phyloP scores from a whole-genome alignment of 2,329 filamentous ascomycete species.

The Verticillium alfalfae region DNA sequence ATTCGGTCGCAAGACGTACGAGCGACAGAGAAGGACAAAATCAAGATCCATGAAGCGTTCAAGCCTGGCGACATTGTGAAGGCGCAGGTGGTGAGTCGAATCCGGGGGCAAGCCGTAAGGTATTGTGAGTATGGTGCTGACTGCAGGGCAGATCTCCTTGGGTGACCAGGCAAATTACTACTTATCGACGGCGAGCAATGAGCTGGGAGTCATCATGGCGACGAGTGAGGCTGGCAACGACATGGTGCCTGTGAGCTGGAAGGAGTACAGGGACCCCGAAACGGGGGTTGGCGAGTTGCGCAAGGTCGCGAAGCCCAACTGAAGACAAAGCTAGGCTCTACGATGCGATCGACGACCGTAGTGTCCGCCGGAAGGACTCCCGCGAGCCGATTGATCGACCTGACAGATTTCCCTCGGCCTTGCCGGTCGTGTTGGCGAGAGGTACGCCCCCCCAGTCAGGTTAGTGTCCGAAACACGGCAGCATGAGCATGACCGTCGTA shows the following conservation, averaged over 20 bases:
- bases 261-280: slow-evolving; percentile 81
- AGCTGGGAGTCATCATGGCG: slow-evolving; percentile 90
- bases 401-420: background rate
- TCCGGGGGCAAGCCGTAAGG: background rate
- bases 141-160: slow-evolving; percentile 61
- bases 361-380: background rate
- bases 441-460: background rate
- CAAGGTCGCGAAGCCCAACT: slow-evolving; percentile 93
- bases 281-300: slow-evolving; percentile 72
- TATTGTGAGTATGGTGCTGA: slow-evolving; percentile 5
- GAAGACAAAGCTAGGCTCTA: slow-evolving; percentile 24
- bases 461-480: background rate
- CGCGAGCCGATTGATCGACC: background rate
- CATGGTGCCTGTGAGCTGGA: slow-evolving; percentile 94
- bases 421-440: background rate
- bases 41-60: slow-evolving; percentile 87
- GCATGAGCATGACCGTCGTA: background rate
- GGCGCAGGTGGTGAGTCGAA: slow-evolving; percentile 65
- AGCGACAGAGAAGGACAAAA: slow-evolving; percentile 92
- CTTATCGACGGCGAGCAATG: slow-evolving; percentile 84
- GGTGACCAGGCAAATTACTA: slow-evolving; percentile 96
- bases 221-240: slow-evolving; percentile 80
- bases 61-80: slow-evolving; percentile 87
- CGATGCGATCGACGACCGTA: background rate
- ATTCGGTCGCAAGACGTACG: slow-evolving; percentile 88